Evolutionary conservation across 139 green algal species (phyloP), one percentile per base, ranked within the genome.

Genomic region (Micractinium sp.): DNA sequence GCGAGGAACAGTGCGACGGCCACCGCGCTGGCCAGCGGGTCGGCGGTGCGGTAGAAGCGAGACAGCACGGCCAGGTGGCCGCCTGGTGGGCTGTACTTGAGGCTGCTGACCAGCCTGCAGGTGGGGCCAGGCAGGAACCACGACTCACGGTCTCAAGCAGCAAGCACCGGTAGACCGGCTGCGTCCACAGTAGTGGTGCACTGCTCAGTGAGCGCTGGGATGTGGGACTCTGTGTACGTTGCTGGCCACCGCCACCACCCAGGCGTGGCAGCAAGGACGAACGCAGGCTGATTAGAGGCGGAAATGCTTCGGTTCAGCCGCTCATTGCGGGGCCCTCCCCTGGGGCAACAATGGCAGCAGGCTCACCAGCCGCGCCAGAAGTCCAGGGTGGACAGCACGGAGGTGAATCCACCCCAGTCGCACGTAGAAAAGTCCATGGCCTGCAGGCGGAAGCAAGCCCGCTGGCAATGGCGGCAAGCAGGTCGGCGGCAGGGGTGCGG

Each of bases 21-120:
- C 0, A 90, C 1, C 2, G 86, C 77, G 1, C 39, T 39, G 7
- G 63, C 86, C 61, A 90, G 78, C 19, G 86, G 86, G 38, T 90
- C 86, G 61, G 71, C 85, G 31, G 85, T 88, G 36, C 14, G 16
- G 33, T 60, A 75, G 16, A 86, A 86, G 14, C 77, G 41, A 23
- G 31, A 33, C 36, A 82, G 38, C 76, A 82, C 31, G 38, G 39
- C 67, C 36, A 79, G 27, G 27, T 38, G 27, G 25, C 33, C 5
- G 74, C 33, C 74, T 1, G 9, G 5, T 25, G 25, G 22, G 63
- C 35, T 80, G 67, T 87, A 38, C 36, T 63, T 36, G 18, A 87
- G 83, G 36, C 31, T 67, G 38, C 33, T 33, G 22, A 35, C 39
- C 83, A 87, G 67, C 83, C 61, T 60, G 35, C 38, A 56, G 35